These are phyloP conservation scores for Candida pseudoviswanathii DNA, from an alignment of 1,139 yeast species.

Conservation along the genomic window DNA sequence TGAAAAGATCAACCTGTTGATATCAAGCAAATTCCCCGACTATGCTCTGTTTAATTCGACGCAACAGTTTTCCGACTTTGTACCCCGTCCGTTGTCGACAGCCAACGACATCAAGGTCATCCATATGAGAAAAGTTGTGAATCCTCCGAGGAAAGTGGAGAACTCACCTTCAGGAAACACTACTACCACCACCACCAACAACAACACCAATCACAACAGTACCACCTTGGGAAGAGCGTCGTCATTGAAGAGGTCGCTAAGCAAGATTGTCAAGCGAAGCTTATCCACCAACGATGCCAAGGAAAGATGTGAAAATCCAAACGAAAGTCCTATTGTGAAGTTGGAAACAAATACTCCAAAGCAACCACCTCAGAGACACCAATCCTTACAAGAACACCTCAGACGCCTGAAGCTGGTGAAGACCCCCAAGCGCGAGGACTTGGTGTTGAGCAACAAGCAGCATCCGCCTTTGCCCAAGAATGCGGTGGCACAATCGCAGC, in stretches of 20 bases:
- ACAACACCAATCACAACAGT: too few relatives aligned
- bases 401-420: conserved; percentile 6
- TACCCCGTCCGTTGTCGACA: conserved; percentile 14
- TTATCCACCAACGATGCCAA: conserved; percentile 11
- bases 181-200: not conserved
- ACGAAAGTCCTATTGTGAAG: conserved; percentile 2
- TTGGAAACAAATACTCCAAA: conserved; percentile 6
- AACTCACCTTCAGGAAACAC: conserved; percentile 1
- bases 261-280: conserved; percentile 13
- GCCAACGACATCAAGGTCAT: conserved; percentile 7
- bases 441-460: not conserved
- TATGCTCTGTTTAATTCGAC: conserved; percentile 6
- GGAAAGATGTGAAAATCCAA: not conserved
- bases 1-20: conserved; percentile 10
- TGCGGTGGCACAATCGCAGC: not conserved
- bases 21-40: conserved; percentile 14
- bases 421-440: conserved; percentile 2
- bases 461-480: conserved; percentile 2
- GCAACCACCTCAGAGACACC: conserved; percentile 10
- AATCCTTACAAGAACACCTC: conserved; percentile 10
- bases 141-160: conserved; percentile 3
- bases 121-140: conserved; percentile 5
- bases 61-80: conserved; percentile 12
- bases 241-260: conserved; percentile 12
- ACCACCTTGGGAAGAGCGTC: conserved; percentile 5